phyloP scores from a whole-genome alignment of 2,329 filamentous ascomycete genomes.

The Pseudodiploospora longispora region DNA sequence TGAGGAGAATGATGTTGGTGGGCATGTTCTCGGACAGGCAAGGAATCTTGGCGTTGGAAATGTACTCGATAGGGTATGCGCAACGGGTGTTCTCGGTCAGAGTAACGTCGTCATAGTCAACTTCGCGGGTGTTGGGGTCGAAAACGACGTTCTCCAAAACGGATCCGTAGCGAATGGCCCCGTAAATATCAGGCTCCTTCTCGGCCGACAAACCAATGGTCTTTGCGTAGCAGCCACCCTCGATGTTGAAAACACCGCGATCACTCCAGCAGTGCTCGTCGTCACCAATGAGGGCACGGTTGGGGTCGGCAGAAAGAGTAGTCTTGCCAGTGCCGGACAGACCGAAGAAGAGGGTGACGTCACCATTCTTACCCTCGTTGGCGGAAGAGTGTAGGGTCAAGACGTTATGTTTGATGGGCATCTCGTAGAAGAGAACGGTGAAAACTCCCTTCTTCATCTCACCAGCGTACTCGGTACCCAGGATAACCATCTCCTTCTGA shows the following conservation, averaged over 20 bases:
- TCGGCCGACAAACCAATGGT: slow-evolving; percentile 93
- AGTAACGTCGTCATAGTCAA: slow-evolving; percentile 92
- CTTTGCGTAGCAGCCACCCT: slow-evolving; percentile 99
- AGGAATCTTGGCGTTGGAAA: slow-evolving; percentile 96
- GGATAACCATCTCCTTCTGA: slow-evolving; percentile 99
- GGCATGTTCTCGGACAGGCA: slow-evolving; percentile 84
- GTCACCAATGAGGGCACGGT: slow-evolving; percentile 92
- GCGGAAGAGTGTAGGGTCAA: slow-evolving; percentile 96
- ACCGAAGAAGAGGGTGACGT: slow-evolving; percentile 99
- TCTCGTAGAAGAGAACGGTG: slow-evolving; percentile 99
- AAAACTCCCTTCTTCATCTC: slow-evolving; percentile 86
- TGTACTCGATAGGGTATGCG: slow-evolving; percentile 99
- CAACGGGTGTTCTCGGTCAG: slow-evolving; percentile 98
- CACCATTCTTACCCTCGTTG: slow-evolving; percentile 89
- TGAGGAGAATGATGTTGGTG: slow-evolving; percentile 95
- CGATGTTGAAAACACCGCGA: slow-evolving; percentile 96
- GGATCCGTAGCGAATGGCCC: slow-evolving; percentile 92
- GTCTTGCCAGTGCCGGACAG: slow-evolving; percentile 98
- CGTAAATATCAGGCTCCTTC: slow-evolving; percentile 98
- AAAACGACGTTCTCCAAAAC: slow-evolving; percentile 99
- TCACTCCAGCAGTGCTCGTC: slow-evolving; percentile 99
- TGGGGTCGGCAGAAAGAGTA: slow-evolving; percentile 91
- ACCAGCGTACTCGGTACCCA: slow-evolving; percentile 96
- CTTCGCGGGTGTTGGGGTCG: slow-evolving; percentile 76
- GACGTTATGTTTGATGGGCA: slow-evolving; percentile 99